Evolutionary conservation across 345 rosid genomes (phyloP), one percentile per base, ranked within the genome.

Genomic region (Psidium friedrichsthalianum): DNA sequence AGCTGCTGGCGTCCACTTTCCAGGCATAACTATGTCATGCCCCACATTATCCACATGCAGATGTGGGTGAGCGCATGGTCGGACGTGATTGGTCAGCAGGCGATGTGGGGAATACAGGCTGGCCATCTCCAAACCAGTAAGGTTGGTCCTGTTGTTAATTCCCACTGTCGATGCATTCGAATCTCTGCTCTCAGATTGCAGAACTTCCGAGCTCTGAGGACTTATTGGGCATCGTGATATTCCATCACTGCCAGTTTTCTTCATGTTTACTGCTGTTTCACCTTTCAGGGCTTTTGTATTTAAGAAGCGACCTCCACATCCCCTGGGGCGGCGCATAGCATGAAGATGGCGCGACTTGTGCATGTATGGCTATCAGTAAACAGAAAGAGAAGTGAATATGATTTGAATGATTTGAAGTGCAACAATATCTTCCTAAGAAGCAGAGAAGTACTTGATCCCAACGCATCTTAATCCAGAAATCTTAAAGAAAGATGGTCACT

Each of bases 301-400:
- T 93, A 96, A 86, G 92, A 96, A 96, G 83, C 99, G 95, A 25
- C 99, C 99, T 36, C 99, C 98, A 0, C 92, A 92, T 85, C 99
- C 99, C 89, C 99, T 94, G 74, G 98, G 98, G 55, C 98, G 95
- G 64, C 98, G 98, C 93, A 94, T 86, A 83, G 99, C 99, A 82
- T 96, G 98, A 49, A 94, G 96, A 87, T 95, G 98, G 84, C 99
- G 96, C 0, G 99, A 96, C 47, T 93, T 74, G 85, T 96, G 99
- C 98, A 94, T 94, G 82, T 94, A 96, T 54, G 96, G 96, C 98
- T 96, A 91, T 36, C 47, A 69, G 47, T 4, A 69, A 93, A 94
- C 91, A 59, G 36, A 84, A 82, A 56, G 42, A 53, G 24, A 69
- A 69, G 47, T 69, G 1, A 69, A 69, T 8, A 69, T 69, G 78